phyloP scores from a whole-genome alignment of 306 rosid genomes.

The Begonia peltatifolia region DNA sequence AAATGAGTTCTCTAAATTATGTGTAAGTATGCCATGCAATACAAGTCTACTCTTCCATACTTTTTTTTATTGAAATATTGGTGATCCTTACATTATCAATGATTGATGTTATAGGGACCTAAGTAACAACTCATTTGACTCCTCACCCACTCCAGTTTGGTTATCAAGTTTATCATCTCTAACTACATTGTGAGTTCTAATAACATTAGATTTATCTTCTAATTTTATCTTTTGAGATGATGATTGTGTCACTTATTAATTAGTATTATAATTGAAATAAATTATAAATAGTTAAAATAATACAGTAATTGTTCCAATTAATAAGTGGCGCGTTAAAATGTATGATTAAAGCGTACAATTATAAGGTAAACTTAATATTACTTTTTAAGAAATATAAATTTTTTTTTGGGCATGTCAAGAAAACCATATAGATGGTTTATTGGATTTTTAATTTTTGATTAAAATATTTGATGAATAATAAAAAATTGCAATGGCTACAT shows the following conservation, averaged over 20 bases:
- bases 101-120: conserved; percentile 48
- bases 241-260: no score
- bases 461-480: neutral
- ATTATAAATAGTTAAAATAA: no score
- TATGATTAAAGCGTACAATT: no score
- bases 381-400: no score
- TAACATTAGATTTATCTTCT: neutral
- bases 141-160: conserved; percentile 68
- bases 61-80: neutral
- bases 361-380: no score
- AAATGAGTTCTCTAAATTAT: conserved; percentile 53
- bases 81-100: conserved; percentile 2
- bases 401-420: no score
- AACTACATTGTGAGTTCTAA: conserved; percentile 65
- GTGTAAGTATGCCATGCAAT: conserved; percentile 44
- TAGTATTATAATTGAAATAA: no score
- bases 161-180: conserved; percentile 42
- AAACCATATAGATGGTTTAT: no score
- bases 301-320: no score
- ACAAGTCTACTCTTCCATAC: neutral
- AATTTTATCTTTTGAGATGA: no score
- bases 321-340: no score
- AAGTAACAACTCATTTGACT: conserved; percentile 64
- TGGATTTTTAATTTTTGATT: neutral
- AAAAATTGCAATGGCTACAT: neutral